Conservation (phyloP, 2,329 filamentous ascomycete genomes). For the Niveomyces coronatus region DNA sequence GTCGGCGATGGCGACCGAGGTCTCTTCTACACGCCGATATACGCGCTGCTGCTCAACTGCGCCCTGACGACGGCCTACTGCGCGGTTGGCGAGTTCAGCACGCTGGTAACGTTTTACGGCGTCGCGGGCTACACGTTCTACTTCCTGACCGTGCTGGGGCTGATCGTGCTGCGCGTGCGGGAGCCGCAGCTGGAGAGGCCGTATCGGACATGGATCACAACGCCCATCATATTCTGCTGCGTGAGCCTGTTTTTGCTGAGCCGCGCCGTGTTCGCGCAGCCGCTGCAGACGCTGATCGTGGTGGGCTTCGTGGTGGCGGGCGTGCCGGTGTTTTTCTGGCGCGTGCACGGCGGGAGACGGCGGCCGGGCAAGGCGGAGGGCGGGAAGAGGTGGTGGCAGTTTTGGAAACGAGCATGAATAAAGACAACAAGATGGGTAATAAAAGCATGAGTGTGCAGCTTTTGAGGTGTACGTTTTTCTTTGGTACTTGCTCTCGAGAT, state of each 20-base stretch:
- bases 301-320: slow-evolving; percentile 75
- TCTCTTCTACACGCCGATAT: slow-evolving; percentile 88
- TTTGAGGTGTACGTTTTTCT: too few species aligned
- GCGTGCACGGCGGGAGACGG: slow-evolving; percentile 26
- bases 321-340: slow-evolving; percentile 81
- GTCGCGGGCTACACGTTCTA: slow-evolving; percentile 97
- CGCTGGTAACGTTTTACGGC: slow-evolving; percentile 91
- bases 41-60: slow-evolving; percentile 77
- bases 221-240: slow-evolving; percentile 96
- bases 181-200: slow-evolving; percentile 84
- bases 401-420: slow-evolving; percentile 37
- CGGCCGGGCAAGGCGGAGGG: slow-evolving; percentile 29
- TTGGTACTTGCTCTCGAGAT: too few species aligned
- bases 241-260: slow-evolving; percentile 88
- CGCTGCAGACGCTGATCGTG: slow-evolving; percentile 80
- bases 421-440: too few species aligned
- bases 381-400: slow-evolving; percentile 43
- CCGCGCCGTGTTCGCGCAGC: slow-evolving; percentile 81
- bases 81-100: slow-evolving; percentile 78
- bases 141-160: slow-evolving; percentile 84
- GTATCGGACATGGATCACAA: slow-evolving; percentile 94
- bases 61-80: slow-evolving; percentile 67
- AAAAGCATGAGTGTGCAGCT: too few species aligned
- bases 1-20: slow-evolving; percentile 69
- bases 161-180: slow-evolving; percentile 79